Percentiles rank a stretch among this genome's conserved stretches.
phyloP scores from a whole-genome alignment of 176 grass and related monocot genomes.

The Chloris gayana region DNA sequence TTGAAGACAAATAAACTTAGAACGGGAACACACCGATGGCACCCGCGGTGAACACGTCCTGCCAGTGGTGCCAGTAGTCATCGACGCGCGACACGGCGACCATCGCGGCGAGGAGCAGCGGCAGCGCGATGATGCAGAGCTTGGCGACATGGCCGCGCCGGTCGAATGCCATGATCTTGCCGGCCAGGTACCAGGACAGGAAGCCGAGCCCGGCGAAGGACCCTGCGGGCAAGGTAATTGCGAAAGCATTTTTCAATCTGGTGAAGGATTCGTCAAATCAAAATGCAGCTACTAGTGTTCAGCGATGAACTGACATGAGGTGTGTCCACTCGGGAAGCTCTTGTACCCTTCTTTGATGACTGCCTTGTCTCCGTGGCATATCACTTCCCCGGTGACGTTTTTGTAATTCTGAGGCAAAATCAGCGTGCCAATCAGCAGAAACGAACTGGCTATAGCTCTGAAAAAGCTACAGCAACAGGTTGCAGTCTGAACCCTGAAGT shows the following conservation, averaged over 20 bases:
- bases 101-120: slow-evolving; percentile 49
- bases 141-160: slow-evolving; percentile 41
- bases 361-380: background rate
- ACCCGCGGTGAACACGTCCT: slow-evolving; percentile 43
- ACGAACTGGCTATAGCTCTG: too few species aligned
- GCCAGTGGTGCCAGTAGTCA: slow-evolving; percentile 67
- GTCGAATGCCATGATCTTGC: slow-evolving; percentile 52
- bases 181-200: slow-evolving; percentile 58
- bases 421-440: background rate
- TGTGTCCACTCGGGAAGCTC: slow-evolving; percentile 25
- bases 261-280: background rate
- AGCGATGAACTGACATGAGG: background rate
- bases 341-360: slow-evolving; percentile 34
- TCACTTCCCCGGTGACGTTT: slow-evolving; percentile 6
- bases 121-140: slow-evolving; percentile 48
- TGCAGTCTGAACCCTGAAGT: too few species aligned
- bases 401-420: background rate
- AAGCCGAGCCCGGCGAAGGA: slow-evolving; percentile 51
- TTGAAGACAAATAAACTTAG: background rate
- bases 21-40: background rate
- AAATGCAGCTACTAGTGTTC: background rate
- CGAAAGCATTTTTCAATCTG: background rate
- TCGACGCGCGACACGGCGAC: slow-evolving; percentile 45
- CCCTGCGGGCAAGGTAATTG: slow-evolving; percentile 30
- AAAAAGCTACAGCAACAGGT: too few species aligned